Conservation (phyloP, 306 rosid genomes). For the Biancaea sappan region DNA sequence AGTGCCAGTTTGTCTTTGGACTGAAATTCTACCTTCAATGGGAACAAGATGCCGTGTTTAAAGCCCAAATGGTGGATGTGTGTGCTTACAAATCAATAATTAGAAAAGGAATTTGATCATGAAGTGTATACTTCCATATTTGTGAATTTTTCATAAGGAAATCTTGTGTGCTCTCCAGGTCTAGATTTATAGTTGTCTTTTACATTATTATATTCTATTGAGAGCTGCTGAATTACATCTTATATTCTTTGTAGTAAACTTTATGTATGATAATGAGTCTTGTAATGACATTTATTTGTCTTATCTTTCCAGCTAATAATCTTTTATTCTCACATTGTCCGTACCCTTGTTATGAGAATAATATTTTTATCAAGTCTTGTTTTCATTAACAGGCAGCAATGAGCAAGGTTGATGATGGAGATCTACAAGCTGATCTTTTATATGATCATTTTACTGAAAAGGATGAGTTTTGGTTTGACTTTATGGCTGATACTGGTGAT, state of each 20-base stretch:
- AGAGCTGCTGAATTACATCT: conserved; percentile 1
- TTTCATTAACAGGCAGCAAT: conserved; percentile 86
- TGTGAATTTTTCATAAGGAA: not conserved
- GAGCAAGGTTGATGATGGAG: conserved; percentile 73
- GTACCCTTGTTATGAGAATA: conserved; percentile 21
- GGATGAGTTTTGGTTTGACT: conserved; percentile 96
- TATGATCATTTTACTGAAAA: conserved; percentile 74
- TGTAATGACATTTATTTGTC: not conserved
- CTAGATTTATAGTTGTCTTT: not conserved
- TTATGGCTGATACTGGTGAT: conserved; percentile 99
- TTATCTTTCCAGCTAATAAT: conserved; percentile 2
- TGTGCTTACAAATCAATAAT: conserved; percentile 4
- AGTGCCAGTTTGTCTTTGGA: not conserved
- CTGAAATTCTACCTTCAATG: not conserved
- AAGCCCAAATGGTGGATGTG: conserved; percentile 20
- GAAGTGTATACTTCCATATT: not conserved
- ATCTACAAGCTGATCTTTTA: conserved; percentile 62
- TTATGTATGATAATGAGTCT: conserved; percentile 6
- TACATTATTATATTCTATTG: not conserved
- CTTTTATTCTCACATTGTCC: conserved; percentile 19
- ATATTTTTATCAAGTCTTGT: conserved; percentile 25
- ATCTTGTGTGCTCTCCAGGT: conserved; percentile 8
- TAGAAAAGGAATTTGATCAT: not conserved
- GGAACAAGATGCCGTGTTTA: conserved; percentile 20
- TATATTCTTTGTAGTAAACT: conserved; percentile 1